phyloP scores from a whole-genome alignment of 495 filamentous ascomycete genomes.

The Eremomyces bilateralis region DNA sequence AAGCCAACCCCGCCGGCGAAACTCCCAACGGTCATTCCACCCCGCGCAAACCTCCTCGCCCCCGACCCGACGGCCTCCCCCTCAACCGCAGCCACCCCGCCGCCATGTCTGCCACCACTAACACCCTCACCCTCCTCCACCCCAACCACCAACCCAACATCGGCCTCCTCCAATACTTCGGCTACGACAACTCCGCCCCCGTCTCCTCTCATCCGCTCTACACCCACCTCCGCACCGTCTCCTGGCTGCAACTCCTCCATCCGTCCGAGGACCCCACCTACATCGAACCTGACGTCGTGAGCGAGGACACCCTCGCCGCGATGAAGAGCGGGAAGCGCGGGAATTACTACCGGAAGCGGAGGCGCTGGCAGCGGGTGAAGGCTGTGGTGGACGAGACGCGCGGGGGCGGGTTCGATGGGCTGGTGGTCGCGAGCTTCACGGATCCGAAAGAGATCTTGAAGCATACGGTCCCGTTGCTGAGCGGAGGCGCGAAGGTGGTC shows the following conservation, averaged over 20 bases:
- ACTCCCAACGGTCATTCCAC: background rate
- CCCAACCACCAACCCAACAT: slow-evolving; percentile 79
- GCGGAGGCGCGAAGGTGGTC: slow-evolving; percentile 65
- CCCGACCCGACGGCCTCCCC: too few relatives aligned
- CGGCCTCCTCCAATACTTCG: slow-evolving; percentile 66
- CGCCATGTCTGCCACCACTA: slow-evolving; percentile 35
- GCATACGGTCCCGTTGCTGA: slow-evolving; percentile 51
- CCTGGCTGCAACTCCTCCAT: slow-evolving; percentile 73
- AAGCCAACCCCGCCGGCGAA: background rate
- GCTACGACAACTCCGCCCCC: slow-evolving; percentile 48
- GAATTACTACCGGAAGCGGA: slow-evolving; percentile 65
- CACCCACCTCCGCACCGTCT: slow-evolving; percentile 58
- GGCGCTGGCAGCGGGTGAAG: slow-evolving; percentile 49
- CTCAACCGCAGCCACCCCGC: slow-evolving; percentile 11
- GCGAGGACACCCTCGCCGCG: slow-evolving; percentile 31
- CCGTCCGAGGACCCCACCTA: slow-evolving; percentile 53
- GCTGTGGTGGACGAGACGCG: slow-evolving; percentile 49
- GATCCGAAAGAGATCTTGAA: slow-evolving; percentile 54
- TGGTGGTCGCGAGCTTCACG: slow-evolving; percentile 64
- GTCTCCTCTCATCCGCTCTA: slow-evolving; percentile 54
- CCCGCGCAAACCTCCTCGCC: background rate
- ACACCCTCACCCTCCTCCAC: slow-evolving; percentile 77
- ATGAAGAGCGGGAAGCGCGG: slow-evolving; percentile 60
- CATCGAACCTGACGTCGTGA: slow-evolving; percentile 30
- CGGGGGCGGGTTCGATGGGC: slow-evolving; percentile 56